A percentile compares a stretch with the other conserved stretches of the same genome.
Conservation (phyloP, 495 filamentous ascomycete species). For the Penicillium turbatum region DNA sequence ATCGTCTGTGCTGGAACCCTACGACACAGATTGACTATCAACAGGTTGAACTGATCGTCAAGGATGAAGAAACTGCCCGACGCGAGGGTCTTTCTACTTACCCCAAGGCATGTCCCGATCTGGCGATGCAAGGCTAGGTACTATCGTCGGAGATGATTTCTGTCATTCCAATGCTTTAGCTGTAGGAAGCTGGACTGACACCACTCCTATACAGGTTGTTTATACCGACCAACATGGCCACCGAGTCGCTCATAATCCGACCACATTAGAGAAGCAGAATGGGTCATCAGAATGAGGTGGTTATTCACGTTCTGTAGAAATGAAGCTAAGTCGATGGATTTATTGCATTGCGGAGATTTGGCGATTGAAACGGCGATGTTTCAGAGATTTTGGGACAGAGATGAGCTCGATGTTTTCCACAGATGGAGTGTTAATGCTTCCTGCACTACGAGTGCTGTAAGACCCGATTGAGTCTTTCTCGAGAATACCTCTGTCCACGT, state of each 20-base stretch:
- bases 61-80: constrained; percentile 11
- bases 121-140: neutral
- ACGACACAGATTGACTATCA: neutral
- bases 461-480: too few species aligned
- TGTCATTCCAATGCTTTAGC: neutral
- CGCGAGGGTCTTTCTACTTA: constrained; percentile 19
- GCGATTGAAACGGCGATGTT: too few species aligned
- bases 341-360: too few species aligned
- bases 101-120: constrained; percentile 17
- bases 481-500: too few species aligned
- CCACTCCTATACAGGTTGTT: constrained; percentile 16
- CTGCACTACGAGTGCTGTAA: too few species aligned
- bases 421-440: too few species aligned
- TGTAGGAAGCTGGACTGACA: neutral
- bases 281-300: too few species aligned
- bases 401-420: too few species aligned
- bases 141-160: neutral
- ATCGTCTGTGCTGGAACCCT: neutral
- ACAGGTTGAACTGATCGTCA: constrained; percentile 22
- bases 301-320: too few species aligned
- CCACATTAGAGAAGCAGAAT: constrained; percentile 17
- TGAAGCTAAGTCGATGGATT: too few species aligned
- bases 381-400: too few species aligned
- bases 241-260: constrained; percentile 26
- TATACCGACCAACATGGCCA: constrained; percentile 29